phyloP scores from a whole-genome alignment of 805 yeast species.

The Komagataella phaffii region DNA sequence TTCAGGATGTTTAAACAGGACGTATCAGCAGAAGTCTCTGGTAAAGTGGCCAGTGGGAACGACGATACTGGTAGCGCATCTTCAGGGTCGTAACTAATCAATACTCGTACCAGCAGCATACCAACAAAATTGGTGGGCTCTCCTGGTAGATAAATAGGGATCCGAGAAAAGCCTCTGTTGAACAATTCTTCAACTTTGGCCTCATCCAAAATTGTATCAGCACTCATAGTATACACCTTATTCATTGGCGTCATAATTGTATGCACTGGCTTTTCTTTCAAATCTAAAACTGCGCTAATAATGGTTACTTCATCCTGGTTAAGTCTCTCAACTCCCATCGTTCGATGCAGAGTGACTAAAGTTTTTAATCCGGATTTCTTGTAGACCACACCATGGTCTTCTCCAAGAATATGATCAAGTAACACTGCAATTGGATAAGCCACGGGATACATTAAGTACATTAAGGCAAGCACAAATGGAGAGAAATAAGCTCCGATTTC shows the following conservation, averaged over 20 bases:
- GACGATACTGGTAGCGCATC: conserved; percentile 86
- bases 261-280: conserved; percentile 80
- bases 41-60: conserved; percentile 90
- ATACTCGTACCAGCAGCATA: conserved; percentile 83
- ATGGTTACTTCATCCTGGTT: conserved; percentile 94
- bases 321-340: conserved; percentile 90
- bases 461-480: conserved; percentile 72
- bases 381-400: conserved; percentile 92
- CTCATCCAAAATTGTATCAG: conserved; percentile 76
- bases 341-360: conserved; percentile 80
- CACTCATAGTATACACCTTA: conserved; percentile 77
- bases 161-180: conserved; percentile 89
- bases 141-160: conserved; percentile 83
- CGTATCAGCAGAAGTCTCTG: conserved; percentile 86
- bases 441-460: conserved; percentile 85
- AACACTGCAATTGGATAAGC: conserved; percentile 83
- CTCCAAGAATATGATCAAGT: conserved; percentile 75
- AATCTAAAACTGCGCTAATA: conserved; percentile 83
- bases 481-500: conserved; percentile 83
- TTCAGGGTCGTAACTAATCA: conserved; percentile 94
- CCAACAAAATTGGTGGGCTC: conserved; percentile 90
- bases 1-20: conserved; percentile 88
- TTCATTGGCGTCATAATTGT: conserved; percentile 91
- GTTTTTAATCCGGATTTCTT: conserved; percentile 89
- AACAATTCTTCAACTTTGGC: conserved; percentile 76